phyloP scores from a whole-genome alignment of 2,329 filamentous ascomycete genomes.

The Penicillium sp. region DNA sequence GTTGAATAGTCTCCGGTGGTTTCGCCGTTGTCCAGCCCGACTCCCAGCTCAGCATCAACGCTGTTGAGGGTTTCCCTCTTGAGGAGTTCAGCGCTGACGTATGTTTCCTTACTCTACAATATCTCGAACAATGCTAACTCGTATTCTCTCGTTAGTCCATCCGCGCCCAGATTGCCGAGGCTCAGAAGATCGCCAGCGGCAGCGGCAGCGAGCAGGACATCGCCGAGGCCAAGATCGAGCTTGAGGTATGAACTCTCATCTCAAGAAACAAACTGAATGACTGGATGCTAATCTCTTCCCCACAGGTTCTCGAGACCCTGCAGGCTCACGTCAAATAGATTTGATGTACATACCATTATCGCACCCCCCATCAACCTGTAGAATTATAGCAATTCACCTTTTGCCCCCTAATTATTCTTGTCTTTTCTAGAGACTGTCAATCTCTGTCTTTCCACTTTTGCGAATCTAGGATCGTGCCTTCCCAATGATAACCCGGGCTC shows the following conservation, averaged over 20 bases:
- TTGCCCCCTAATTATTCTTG: constrained; percentile 15
- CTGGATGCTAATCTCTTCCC: constrained; percentile 8
- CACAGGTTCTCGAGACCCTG: constrained; percentile 52
- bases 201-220: constrained; percentile 94
- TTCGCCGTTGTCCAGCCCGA: constrained; percentile 97
- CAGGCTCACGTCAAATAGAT: constrained; percentile 52
- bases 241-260: constrained; percentile 70
- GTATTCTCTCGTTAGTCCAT: constrained; percentile 59
- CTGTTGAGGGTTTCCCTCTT: constrained; percentile 88
- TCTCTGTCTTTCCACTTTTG: constrained; percentile 4
- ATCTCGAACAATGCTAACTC: constrained; percentile 5
- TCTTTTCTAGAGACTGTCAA: constrained; percentile 17
- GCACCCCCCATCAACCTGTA: constrained; percentile 37
- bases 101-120: constrained; percentile 23
- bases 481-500: constrained; percentile 1
- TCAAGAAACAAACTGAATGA: not conserved
- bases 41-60: constrained; percentile 96
- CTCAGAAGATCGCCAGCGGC: constrained; percentile 90
- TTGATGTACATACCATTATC: constrained; percentile 43
- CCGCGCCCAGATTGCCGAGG: constrained; percentile 85
- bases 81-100: constrained; percentile 94
- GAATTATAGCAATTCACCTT: constrained; percentile 42
- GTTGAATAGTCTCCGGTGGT: constrained; percentile 77
- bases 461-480: constrained; percentile 16
- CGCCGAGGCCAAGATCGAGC: constrained; percentile 97